These are phyloP conservation scores for Gliomastix tumulicola DNA, from an alignment of 2,329 filamentous ascomycete genomes.

Conservation along the genomic window DNA sequence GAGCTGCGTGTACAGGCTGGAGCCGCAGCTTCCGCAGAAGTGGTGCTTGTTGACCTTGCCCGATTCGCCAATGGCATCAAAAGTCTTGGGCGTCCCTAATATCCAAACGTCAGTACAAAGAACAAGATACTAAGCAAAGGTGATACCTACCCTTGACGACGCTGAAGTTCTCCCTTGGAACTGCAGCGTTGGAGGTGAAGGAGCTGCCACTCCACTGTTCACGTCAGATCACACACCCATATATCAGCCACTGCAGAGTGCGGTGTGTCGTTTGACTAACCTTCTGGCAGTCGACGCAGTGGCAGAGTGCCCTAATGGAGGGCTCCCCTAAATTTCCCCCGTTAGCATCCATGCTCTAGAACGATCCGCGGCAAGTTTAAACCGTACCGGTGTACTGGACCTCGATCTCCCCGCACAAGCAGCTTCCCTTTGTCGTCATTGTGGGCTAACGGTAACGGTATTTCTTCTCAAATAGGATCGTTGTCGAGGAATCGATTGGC, in stretches of 20 bases:
- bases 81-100: constrained; percentile 36
- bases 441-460: too few species aligned
- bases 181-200: constrained; percentile 46
- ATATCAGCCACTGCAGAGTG: background rate
- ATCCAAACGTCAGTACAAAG: background rate
- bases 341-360: background rate
- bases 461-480: too few species aligned
- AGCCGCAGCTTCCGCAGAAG: constrained; percentile 47
- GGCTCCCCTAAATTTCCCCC: constrained; percentile 24
- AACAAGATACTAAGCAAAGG: background rate
- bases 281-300: constrained; percentile 49
- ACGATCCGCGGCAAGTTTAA: too few species aligned
- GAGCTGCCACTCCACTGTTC: constrained; percentile 41
- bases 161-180: constrained; percentile 36
- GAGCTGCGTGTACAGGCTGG: constrained; percentile 41
- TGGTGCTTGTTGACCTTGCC: constrained; percentile 50
- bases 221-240: background rate
- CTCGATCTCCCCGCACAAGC: constrained; percentile 25
- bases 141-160: constrained; percentile 36
- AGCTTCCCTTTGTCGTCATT: constrained; percentile 21
- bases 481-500: too few species aligned
- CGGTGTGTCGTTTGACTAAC: too few species aligned
- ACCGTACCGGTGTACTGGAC: constrained; percentile 23
- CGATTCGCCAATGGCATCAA: constrained; percentile 36
- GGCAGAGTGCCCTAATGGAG: constrained; percentile 37